Conservation (phyloP, 2,329 filamentous ascomycete species). For the Ophiostoma perfectum region DNA sequence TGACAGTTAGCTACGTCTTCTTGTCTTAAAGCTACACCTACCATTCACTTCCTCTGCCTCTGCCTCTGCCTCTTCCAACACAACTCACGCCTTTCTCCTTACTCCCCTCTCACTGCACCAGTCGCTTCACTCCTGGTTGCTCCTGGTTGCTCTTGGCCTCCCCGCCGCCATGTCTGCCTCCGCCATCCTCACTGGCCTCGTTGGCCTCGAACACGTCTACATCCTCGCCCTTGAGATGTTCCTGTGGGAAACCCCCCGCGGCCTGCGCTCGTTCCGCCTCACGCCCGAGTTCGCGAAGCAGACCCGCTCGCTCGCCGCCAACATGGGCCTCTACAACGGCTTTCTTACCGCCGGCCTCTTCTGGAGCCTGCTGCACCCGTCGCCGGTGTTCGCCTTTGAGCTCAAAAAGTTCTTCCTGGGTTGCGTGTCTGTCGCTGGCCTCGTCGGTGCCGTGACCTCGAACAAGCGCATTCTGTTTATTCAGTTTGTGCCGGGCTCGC, state of each 20-base stretch:
- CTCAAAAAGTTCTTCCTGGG: slow-evolving; percentile 45
- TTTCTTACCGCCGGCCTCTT: slow-evolving; percentile 46
- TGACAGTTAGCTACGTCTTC: neutral
- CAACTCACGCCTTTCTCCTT: no score
- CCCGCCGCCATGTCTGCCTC: slow-evolving; percentile 16
- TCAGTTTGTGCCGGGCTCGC: slow-evolving; percentile 37
- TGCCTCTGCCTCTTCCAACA: neutral
- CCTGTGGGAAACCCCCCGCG: slow-evolving; percentile 44
- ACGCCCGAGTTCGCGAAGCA: slow-evolving; percentile 42
- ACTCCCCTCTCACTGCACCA: neutral
- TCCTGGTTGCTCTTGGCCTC: neutral
- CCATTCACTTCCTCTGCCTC: neutral
- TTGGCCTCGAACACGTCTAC: slow-evolving; percentile 44
- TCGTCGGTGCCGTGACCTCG: slow-evolving; percentile 42
- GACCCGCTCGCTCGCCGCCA: slow-evolving; percentile 43
- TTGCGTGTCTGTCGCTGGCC: slow-evolving; percentile 42
- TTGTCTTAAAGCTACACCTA: neutral
- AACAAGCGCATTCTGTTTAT: slow-evolving; percentile 40
- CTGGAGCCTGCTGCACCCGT: slow-evolving; percentile 46
- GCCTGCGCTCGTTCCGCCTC: slow-evolving; percentile 42
- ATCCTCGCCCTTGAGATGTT: slow-evolving; percentile 47
- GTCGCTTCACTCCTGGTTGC: neutral
- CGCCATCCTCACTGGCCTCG: slow-evolving; percentile 33
- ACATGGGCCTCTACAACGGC: slow-evolving; percentile 51
- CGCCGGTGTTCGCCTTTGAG: slow-evolving; percentile 38